phyloP scores from a whole-genome alignment of 495 filamentous ascomycete species.

The Aspergillus cavernicola region DNA sequence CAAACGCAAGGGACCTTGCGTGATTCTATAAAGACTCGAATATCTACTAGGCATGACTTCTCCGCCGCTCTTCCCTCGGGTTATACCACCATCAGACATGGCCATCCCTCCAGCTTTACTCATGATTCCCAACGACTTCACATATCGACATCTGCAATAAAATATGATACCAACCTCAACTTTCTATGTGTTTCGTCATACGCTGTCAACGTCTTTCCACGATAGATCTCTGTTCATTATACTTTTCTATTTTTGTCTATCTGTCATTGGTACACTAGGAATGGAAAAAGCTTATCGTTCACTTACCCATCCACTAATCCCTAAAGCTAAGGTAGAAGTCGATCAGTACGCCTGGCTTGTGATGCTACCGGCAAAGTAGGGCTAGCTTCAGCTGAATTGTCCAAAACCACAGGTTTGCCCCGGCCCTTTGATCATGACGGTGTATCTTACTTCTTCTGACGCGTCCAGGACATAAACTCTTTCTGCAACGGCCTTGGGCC shows the following conservation, averaged over 20 bases:
- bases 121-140: conserved; percentile 9
- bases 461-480: too few species aligned
- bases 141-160: conserved; percentile 9
- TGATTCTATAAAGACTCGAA: conserved; percentile 34
- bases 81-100: background rate
- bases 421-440: too few species aligned
- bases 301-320: background rate
- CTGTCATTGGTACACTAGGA: conserved; percentile 8
- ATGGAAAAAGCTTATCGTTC: conserved; percentile 14
- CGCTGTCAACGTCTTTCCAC: conserved; percentile 17
- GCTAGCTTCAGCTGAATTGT: too few species aligned
- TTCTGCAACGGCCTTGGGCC: too few species aligned
- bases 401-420: too few species aligned
- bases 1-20: conserved; percentile 37
- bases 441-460: too few species aligned
- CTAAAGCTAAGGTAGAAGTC: background rate
- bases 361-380: too few species aligned
- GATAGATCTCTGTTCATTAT: conserved; percentile 26
- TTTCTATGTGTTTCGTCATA: conserved; percentile 13
- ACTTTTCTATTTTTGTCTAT: background rate
- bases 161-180: conserved; percentile 11
- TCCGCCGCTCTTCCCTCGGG: background rate
- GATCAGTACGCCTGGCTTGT: too few species aligned
- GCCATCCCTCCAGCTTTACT: background rate
- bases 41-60: background rate